phyloP scores from a whole-genome alignment of 805 yeast species.

The Kluyveromyces siamensis region DNA sequence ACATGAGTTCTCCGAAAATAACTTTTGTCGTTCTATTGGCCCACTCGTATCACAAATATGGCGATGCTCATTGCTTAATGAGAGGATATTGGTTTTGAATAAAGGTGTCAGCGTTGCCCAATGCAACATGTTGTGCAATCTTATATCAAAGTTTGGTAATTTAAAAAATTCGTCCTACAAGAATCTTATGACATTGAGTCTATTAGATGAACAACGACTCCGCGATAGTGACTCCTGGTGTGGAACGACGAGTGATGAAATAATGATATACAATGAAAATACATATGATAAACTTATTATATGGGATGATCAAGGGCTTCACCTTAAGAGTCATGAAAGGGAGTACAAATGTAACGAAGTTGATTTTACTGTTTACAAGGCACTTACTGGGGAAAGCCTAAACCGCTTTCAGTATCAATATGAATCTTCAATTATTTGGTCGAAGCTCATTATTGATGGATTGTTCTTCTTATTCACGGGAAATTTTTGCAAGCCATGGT shows the following conservation, averaged over 20 bases:
- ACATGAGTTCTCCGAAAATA: constrained; percentile 12
- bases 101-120: constrained; percentile 20
- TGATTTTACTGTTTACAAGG: constrained; percentile 10
- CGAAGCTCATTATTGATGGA: constrained; percentile 24
- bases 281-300: constrained; percentile 19
- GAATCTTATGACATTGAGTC: constrained; percentile 8
- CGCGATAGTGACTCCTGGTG: constrained; percentile 18
- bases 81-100: constrained; percentile 22
- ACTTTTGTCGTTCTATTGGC: constrained; percentile 20
- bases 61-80: constrained; percentile 22
- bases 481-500: constrained; percentile 21
- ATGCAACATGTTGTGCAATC: constrained; percentile 21
- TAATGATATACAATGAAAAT: constrained; percentile 16
- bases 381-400: constrained; percentile 9
- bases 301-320: constrained; percentile 6
- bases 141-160: constrained; percentile 17
- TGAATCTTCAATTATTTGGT: constrained; percentile 23
- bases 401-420: constrained; percentile 6
- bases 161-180: constrained; percentile 13
- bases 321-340: constrained; percentile 14
- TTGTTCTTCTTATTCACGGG: constrained; percentile 24
- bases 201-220: constrained; percentile 4
- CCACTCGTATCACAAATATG: constrained; percentile 27
- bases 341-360: constrained; percentile 13
- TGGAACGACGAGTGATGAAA: constrained; percentile 24